These are phyloP conservation scores for Cinnamomum chago DNA, from an alignment of 164 flowering plant species.

Conservation along the genomic window DNA sequence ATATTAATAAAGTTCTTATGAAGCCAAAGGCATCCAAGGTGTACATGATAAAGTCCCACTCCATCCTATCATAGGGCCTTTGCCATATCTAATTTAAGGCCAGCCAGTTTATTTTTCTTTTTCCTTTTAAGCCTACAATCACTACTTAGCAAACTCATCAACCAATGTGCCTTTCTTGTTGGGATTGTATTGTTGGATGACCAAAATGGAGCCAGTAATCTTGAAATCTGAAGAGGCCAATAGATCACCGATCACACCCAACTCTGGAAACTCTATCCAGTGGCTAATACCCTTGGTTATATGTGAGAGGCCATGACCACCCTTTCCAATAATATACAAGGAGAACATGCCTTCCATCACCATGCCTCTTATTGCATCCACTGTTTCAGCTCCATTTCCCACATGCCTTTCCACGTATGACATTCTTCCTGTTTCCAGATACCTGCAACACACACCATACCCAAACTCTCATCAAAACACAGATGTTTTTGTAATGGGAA, in stretches of 20 bases:
- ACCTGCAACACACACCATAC: background rate
- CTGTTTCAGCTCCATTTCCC: slow-evolving; percentile 3
- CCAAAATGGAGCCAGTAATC: slow-evolving; percentile 2
- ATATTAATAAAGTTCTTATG: too few relatives aligned
- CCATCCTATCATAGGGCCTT: too few relatives aligned
- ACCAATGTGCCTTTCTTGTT: background rate
- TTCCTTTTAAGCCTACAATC: too few relatives aligned
- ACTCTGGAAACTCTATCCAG: slow-evolving; percentile 9
- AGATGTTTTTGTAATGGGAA: too few relatives aligned
- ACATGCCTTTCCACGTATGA: slow-evolving; percentile 4
- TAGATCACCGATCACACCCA: slow-evolving; percentile 8
- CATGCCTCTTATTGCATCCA: background rate
- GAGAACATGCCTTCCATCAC: background rate
- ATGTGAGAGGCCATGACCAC: background rate
- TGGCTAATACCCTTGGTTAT: background rate
- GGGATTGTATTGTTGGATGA: slow-evolving; percentile 5
- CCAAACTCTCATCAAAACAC: too few relatives aligned
- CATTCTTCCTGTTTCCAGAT: background rate
- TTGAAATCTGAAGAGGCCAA: slow-evolving; percentile 9
- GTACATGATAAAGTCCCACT: too few relatives aligned
- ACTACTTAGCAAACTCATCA: too few relatives aligned
- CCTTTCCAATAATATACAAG: slow-evolving; percentile 3
- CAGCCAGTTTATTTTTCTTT: too few relatives aligned
- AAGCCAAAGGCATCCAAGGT: too few relatives aligned
- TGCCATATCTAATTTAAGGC: too few relatives aligned